Percentiles rank a stretch among this genome's conserved stretches.
phyloP scores from a whole-genome alignment of 495 filamentous ascomycete species.

The Astrothelium macrocarpum region DNA sequence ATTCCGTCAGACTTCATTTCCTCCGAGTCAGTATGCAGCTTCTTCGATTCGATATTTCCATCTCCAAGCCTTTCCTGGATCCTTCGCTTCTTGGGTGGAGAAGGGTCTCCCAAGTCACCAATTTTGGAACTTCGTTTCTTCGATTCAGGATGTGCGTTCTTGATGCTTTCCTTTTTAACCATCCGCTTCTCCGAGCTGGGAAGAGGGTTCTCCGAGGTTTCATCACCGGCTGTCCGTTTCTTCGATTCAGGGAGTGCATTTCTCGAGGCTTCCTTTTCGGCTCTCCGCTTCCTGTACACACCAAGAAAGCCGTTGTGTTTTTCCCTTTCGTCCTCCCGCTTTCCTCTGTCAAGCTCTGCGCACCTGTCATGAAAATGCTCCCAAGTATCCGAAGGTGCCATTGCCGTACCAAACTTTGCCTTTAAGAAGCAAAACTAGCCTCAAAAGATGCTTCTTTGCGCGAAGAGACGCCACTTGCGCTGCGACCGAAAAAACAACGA shows the following conservation, averaged over 20 bases:
- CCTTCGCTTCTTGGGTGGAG: not conserved
- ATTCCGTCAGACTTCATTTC: no score
- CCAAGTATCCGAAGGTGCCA: not conserved
- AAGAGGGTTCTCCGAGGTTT: not conserved
- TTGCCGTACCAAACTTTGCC: not conserved
- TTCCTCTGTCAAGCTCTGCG: not conserved
- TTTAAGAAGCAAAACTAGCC: not conserved
- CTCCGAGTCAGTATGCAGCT: no score
- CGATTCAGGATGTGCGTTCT: not conserved
- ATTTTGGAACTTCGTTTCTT: no score
- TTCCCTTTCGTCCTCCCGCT: not conserved
- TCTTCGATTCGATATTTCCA: no score
- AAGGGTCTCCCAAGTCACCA: no score
- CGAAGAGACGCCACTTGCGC: no score
- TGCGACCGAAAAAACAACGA: no score
- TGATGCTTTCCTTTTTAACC: not conserved
- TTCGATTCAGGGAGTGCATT: not conserved
- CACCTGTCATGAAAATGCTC: not conserved
- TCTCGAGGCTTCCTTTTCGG: not conserved
- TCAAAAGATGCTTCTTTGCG: not conserved
- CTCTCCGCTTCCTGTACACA: not conserved
- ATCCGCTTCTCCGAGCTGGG: no score
- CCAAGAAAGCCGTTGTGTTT: not conserved
- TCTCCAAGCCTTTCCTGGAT: no score
- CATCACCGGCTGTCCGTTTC: not conserved